Base-by-base conservation (phyloP, 371 early-diverging fungal genomes). In the Mucor saturninus region DNA sequence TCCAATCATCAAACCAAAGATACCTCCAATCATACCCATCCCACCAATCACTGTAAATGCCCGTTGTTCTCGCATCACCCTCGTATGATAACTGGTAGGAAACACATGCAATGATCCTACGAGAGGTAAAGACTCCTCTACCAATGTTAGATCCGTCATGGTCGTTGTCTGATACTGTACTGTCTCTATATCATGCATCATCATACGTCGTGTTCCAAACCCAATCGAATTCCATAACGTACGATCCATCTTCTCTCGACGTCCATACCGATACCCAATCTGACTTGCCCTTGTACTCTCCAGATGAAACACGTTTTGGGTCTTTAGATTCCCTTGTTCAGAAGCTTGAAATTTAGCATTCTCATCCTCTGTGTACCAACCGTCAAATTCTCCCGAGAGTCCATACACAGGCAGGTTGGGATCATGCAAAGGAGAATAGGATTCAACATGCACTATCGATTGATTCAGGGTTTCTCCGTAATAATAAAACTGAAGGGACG, bases 21-120 rank as follows among this genome's bases (percentile, higher is more conserved):
- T 71, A 54, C 76, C 76, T n/a, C 76, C 76, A 15, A 76, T 43
- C 11, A 73, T 65, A 2, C 76, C 76, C 64, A 73, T 68, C 0
- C 70, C 73, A 39, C 73, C 68, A 2, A 76, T 50, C n/a, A 76
- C 46, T 0, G 73, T 71, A n/a, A 73, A 76, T 6, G 71, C 71
- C 2, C 71, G 58, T 29, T 73, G 73, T 42, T 76, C 76, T 26
- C 64, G 40, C 8, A 62, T 30, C 3, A 76, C 64, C 0, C 52
- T 53, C 1, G 49, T 46, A 43, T 66, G 32, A 43, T 61, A 64
- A 26, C 53, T 55, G 3, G 54, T 35, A 2, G 76, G 64, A 31
- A 64, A 68, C 3, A 76, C 64, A 35, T 71, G 56, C 2, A 76
- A 5, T 4, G 65, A 56, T 0, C 73, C 76, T 9, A 69, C 38